A percentile compares a stretch with the other conserved stretches of the same genome.
These are phyloP conservation scores for Hypomontagnella submonticulosa DNA, from an alignment of 495 filamentous ascomycete species.

Conservation along the genomic window DNA sequence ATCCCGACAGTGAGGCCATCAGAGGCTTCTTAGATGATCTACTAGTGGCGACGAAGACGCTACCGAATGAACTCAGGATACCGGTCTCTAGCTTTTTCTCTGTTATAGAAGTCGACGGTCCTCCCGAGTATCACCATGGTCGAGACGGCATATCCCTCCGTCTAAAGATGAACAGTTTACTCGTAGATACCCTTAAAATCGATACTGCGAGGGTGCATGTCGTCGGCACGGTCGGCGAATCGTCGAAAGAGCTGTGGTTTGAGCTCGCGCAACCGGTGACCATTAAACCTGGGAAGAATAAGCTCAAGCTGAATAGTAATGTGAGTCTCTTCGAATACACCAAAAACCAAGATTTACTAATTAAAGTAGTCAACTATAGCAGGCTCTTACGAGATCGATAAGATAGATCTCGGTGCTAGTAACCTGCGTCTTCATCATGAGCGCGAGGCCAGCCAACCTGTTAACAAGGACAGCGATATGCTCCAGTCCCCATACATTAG, in stretches of 20 bases:
- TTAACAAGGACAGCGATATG: slow-evolving; percentile 55
- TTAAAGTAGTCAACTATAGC: slow-evolving; percentile 64
- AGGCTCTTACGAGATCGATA: slow-evolving; percentile 80
- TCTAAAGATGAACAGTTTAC: slow-evolving; percentile 75
- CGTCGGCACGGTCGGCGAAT: slow-evolving; percentile 57
- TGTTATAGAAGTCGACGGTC: slow-evolving; percentile 73
- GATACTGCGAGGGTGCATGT: slow-evolving; percentile 75
- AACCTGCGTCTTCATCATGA: slow-evolving; percentile 79
- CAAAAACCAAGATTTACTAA: slow-evolving; percentile 2
- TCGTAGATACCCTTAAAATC: slow-evolving; percentile 75
- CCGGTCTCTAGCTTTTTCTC: slow-evolving; percentile 79
- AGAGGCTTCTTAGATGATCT: slow-evolving; percentile 73
- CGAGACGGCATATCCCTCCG: slow-evolving; percentile 82
- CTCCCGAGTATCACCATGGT: slow-evolving; percentile 73
- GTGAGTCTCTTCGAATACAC: slow-evolving; percentile 50
- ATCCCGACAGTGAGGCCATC: slow-evolving; percentile 67
- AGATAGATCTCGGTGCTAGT: slow-evolving; percentile 71
- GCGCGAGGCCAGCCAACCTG: slow-evolving; percentile 52
- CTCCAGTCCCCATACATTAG: slow-evolving; percentile 57
- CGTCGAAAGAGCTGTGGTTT: slow-evolving; percentile 73
- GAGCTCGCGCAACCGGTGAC: slow-evolving; percentile 55
- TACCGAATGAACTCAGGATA: slow-evolving; percentile 72
- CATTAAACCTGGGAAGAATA: slow-evolving; percentile 66
- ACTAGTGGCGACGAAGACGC: slow-evolving; percentile 66
- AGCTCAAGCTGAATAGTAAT: slow-evolving; percentile 61